Evolutionary conservation across 2,329 filamentous ascomycete species (phyloP).

Genomic region (Monosporascus sp.): DNA sequence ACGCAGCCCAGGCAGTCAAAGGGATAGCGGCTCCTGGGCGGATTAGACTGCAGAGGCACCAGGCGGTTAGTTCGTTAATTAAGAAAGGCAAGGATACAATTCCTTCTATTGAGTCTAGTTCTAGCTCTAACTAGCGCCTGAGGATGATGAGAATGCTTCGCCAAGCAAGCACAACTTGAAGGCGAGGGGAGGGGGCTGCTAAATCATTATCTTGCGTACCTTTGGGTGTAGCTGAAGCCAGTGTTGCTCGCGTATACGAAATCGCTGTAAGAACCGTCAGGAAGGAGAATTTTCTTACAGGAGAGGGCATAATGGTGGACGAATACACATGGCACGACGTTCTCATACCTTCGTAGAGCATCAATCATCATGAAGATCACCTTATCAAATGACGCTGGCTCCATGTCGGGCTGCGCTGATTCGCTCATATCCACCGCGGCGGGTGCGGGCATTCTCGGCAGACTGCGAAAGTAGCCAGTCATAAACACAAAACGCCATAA

Average conservation of each 20-base stretch:
- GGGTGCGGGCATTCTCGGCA: slow-evolving; percentile 1
- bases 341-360: slow-evolving; percentile 57
- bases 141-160: too few species aligned
- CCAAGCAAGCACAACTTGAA: too few species aligned
- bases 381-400: slow-evolving; percentile 56
- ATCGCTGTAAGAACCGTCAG: slow-evolving; percentile 45
- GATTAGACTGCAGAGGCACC: slow-evolving; percentile 42
- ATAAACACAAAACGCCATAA: slow-evolving; percentile 5
- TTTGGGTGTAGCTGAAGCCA: slow-evolving; percentile 67
- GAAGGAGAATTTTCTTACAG: not conserved
- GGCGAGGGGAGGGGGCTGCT: too few species aligned
- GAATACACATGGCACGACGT: not conserved
- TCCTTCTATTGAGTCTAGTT: too few species aligned
- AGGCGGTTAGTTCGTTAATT: not conserved
- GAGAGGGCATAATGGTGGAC: not conserved
- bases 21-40: slow-evolving; percentile 62
- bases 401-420: not conserved
- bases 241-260: slow-evolving; percentile 64
- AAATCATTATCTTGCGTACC: not conserved
- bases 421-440: not conserved
- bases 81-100: too few species aligned
- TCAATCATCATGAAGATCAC: slow-evolving; percentile 75
- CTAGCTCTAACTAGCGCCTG: too few species aligned
- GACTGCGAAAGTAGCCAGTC: slow-evolving; percentile 5
- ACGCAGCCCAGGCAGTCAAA: slow-evolving; percentile 68